Base-by-base conservation (phyloP, 2,329 filamentous ascomycete genomes). In the Dactylonectria estremocensis region DNA sequence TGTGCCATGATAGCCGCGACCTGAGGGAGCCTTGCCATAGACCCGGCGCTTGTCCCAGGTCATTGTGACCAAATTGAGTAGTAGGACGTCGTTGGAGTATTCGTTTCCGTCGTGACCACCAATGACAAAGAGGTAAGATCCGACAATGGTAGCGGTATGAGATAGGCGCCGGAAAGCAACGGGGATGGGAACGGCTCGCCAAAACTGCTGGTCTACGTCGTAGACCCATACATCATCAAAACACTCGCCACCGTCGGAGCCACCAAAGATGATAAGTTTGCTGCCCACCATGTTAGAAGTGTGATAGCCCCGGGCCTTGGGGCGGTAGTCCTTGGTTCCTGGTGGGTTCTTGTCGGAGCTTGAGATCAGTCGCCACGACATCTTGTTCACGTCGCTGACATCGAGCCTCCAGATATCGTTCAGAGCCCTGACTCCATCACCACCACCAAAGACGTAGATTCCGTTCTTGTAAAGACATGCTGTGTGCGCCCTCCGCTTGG, bases 191-290 rank as follows among this genome's bases (percentile, higher is more conserved):
- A 92, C 90, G 7, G 83, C 76, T 67, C 86, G 88, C 89, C 91
- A 93, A 24, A 83, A 71, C 65, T 87, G 84, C 45, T 84, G 86
- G 57, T 92, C 90, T 6, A 92, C 87, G 76, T 93, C 90, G 80
- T 92, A 92, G 33, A 93, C 88, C 91, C 91, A 93, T 46, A 93
- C 90, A 75, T 93, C 91, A 77, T 90, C 87, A 80, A 93, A 93
- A 80, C 91, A 93, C 79, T 92, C 90, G 58, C 89, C 89, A 70
- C 91, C 91, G 77, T 93, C 91, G 3, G 89, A 91, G 37, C 91
- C 91, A 45, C 91, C 91, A 77, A 88, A 92, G 73, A 93, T 90
- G 78, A 93, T 92, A 68, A 93, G 87, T 81, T 93, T 93, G 79
- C 87, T 87, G 70, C 90, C 90, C 49, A 92, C 90, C 87, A 93